Conservation (phyloP, 345 rosid genomes). For the Psidium guajava region DNA sequence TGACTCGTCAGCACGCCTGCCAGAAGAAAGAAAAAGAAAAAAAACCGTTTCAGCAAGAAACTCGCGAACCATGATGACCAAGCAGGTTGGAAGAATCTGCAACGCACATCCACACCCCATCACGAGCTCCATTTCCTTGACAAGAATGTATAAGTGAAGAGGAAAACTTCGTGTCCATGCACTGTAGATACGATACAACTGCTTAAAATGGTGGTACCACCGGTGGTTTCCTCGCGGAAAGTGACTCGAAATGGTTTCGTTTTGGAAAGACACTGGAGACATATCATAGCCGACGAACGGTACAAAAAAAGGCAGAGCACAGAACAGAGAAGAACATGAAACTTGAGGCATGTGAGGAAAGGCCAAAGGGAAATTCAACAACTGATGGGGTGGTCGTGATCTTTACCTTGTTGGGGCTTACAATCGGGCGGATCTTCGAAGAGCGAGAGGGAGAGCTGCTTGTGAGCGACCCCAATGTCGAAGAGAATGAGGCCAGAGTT, state of each 20-base stretch:
- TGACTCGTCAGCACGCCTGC: constrained; percentile 43
- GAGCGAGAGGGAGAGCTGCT: constrained; percentile 69
- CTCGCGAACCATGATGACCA: too few species aligned
- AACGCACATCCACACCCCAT: neutral
- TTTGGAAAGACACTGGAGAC: neutral
- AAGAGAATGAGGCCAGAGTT: constrained; percentile 71
- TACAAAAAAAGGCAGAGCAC: neutral
- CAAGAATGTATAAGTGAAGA: neutral
- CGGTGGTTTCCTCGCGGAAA: neutral
- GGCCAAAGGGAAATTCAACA: neutral
- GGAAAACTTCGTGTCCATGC: neutral
- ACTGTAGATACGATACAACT: neutral
- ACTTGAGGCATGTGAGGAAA: neutral
- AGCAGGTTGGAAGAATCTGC: neutral
- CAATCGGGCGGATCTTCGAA: constrained; percentile 86
- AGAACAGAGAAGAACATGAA: neutral
- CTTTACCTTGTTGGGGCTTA: constrained; percentile 23
- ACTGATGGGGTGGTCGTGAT: neutral
- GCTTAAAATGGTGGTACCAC: neutral
- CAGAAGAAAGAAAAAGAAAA: too few species aligned
- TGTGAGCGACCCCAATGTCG: constrained; percentile 84
- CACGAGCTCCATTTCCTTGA: neutral
- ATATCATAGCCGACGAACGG: neutral
- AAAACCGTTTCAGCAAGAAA: neutral
- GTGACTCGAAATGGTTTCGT: neutral